phyloP scores from a whole-genome alignment of 2,329 filamentous ascomycete genomes.

The Cadophora malorum region DNA sequence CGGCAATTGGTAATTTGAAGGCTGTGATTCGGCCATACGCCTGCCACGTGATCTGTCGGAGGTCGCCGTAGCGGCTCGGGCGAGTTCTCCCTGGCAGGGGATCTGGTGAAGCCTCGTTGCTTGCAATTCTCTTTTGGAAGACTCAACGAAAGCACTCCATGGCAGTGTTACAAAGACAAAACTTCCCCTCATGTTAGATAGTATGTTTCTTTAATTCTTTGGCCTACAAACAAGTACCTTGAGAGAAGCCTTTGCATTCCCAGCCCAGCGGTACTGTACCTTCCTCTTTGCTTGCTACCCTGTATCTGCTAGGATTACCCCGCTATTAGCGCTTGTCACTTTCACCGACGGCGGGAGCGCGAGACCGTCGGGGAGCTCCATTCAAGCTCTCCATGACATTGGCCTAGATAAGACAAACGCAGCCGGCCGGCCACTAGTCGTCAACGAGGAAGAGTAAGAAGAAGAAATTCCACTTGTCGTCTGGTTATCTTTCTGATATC shows the following conservation, averaged over 20 bases:
- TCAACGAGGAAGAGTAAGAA: not conserved
- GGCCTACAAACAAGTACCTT: no score
- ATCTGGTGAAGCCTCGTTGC: not conserved
- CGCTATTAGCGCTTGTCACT: slow-evolving; percentile 23
- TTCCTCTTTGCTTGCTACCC: slow-evolving; percentile 3
- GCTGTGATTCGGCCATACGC: slow-evolving; percentile 1
- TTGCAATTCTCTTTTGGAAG: no score
- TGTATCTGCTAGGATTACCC: slow-evolving; percentile 11
- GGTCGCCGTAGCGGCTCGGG: slow-evolving; percentile 1
- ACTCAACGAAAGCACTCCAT: no score
- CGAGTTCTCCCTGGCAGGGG: not conserved
- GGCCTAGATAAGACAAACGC: slow-evolving; percentile 22
- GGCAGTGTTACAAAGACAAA: no score
- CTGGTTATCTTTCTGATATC: no score
- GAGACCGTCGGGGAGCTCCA: slow-evolving; percentile 24
- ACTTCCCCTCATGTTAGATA: no score
- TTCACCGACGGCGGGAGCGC: slow-evolving; percentile 6
- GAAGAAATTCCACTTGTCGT: slow-evolving; percentile 6
- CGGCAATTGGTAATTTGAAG: slow-evolving; percentile 1
- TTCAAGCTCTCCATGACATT: slow-evolving; percentile 11
- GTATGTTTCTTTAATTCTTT: no score
- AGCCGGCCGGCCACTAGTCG: slow-evolving; percentile 13
- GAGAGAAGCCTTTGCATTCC: not conserved
- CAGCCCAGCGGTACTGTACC: slow-evolving; percentile 2
- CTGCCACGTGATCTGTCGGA: not conserved